Evolutionary conservation across 495 filamentous ascomycete genomes (phyloP).

Genomic region (Penicillium robsamsonii): DNA sequence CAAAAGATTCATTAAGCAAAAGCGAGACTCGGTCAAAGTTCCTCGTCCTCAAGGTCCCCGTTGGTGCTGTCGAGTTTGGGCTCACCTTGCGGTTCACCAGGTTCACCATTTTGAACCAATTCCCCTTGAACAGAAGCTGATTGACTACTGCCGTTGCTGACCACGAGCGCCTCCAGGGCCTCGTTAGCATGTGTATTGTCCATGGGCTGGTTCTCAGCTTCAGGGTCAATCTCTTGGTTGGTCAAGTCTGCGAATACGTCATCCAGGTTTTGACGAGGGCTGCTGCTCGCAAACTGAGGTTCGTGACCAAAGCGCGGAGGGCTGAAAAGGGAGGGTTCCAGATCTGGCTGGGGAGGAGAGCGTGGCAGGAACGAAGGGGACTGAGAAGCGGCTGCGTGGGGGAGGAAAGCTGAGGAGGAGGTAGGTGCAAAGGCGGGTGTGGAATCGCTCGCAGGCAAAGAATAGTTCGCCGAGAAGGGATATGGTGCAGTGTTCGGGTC

Average conservation of each 20-base stretch:
- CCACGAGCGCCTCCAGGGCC: conserved; percentile 45
- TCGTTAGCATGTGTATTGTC: conserved; percentile 49
- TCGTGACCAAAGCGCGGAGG: conserved; percentile 39
- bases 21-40: conserved; percentile 18
- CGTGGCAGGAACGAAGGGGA: conserved; percentile 44
- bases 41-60: conserved; percentile 9
- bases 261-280: conserved; percentile 44
- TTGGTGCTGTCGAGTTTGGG: background rate
- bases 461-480: conserved; percentile 44
- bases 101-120: conserved; percentile 4
- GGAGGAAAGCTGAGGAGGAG: conserved; percentile 41
- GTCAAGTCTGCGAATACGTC: conserved; percentile 50
- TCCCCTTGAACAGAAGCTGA: conserved; percentile 23
- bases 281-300: conserved; percentile 36
- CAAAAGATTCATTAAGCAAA: conserved; percentile 6
- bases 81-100: conserved; percentile 4
- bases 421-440: conserved; percentile 42
- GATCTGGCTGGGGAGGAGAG: conserved; percentile 36
- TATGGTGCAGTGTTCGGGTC: conserved; percentile 35
- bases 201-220: conserved; percentile 36
- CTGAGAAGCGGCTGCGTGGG: conserved; percentile 34
- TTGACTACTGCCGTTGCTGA: conserved; percentile 37
- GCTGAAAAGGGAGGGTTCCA: conserved; percentile 44
- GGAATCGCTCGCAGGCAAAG: conserved; percentile 37
- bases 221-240: conserved; percentile 43